These are phyloP conservation scores for Marasmius tenuissimus DNA, from an alignment of 1,284 basidiomycete genomes.

Conservation along the genomic window DNA sequence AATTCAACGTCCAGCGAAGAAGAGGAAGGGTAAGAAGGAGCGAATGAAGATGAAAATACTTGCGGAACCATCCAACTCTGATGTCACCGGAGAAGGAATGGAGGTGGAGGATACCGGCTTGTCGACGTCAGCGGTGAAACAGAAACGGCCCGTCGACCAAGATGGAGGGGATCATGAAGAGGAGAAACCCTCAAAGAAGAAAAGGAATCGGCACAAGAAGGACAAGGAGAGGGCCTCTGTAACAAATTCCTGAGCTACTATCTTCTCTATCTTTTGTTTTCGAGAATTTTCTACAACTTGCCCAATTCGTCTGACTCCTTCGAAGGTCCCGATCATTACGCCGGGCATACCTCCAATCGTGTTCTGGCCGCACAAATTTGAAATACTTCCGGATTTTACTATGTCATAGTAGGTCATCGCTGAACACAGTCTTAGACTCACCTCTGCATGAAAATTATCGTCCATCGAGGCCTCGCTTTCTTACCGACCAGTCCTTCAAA, in stretches of 20 bases:
- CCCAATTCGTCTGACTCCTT: neutral
- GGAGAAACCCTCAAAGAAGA: conserved; percentile 27
- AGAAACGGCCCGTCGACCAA: conserved; percentile 23
- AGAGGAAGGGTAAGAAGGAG: conserved; percentile 77
- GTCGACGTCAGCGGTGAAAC: neutral
- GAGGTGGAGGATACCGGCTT: conserved; percentile 14
- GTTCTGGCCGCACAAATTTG: too few relatives aligned
- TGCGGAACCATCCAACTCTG: conserved; percentile 13
- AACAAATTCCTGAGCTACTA: too few relatives aligned
- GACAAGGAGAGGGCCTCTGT: neutral
- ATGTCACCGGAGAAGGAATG: conserved; percentile 17
- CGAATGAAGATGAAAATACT: conserved; percentile 50
- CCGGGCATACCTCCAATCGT: too few relatives aligned
- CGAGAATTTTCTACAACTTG: too few relatives aligned
- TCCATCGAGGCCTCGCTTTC: too few relatives aligned
- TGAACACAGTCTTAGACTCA: too few relatives aligned
- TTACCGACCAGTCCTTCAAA: too few relatives aligned
- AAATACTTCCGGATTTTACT: too few relatives aligned
- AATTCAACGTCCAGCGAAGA: conserved; percentile 48
- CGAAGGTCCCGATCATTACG: too few relatives aligned
- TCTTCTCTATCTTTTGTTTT: too few relatives aligned
- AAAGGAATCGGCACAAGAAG: conserved; percentile 37
- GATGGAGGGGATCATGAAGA: conserved; percentile 6
- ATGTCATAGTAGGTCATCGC: too few relatives aligned
- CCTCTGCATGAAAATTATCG: too few relatives aligned